Percentiles rank a stretch among this genome's conserved stretches.
Evolutionary conservation across 148 eudicot species (phyloP).

Genomic region (Fagopyrum esculentum): DNA sequence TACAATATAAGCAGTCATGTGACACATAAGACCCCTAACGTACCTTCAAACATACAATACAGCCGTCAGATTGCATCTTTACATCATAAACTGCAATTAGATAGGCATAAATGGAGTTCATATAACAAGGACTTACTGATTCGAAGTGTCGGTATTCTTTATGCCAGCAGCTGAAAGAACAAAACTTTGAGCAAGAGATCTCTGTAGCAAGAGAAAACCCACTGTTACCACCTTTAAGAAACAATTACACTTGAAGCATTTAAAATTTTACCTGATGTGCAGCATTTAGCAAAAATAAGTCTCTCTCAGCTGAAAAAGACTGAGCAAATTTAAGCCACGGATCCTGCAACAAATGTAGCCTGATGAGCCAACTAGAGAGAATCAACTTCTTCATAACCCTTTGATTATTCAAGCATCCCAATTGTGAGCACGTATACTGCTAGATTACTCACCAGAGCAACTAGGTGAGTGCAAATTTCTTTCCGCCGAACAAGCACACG

Average conservation of each 20-base stretch:
- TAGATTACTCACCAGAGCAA: constrained; percentile 54
- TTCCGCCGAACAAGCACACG: constrained; percentile 73
- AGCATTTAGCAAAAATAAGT: constrained; percentile 55
- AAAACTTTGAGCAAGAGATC: constrained; percentile 83
- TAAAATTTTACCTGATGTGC: constrained; percentile 58
- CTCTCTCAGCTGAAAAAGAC: constrained; percentile 58
- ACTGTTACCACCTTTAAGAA: background rate
- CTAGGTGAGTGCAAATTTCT: constrained; percentile 56
- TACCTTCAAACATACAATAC: constrained; percentile 39
- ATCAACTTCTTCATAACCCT: background rate
- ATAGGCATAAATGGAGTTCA: background rate
- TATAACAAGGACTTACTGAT: constrained; percentile 51
- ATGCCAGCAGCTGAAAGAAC: constrained; percentile 71
- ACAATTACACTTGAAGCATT: constrained; percentile 5
- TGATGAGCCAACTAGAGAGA: background rate
- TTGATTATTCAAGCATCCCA: constrained; percentile 1
- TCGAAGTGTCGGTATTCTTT: constrained; percentile 47
- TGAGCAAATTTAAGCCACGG: constrained; percentile 78
- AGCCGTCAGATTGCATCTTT: constrained; percentile 4
- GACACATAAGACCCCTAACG: constrained; percentile 56
- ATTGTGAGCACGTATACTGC: background rate
- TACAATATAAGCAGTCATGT: constrained; percentile 56
- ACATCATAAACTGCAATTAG: constrained; percentile 12
- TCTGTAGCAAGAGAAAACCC: constrained; percentile 34
- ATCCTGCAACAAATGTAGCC: constrained; percentile 46